phyloP scores from a whole-genome alignment of 2,329 filamentous ascomycete species.

The Metarhizium album region DNA sequence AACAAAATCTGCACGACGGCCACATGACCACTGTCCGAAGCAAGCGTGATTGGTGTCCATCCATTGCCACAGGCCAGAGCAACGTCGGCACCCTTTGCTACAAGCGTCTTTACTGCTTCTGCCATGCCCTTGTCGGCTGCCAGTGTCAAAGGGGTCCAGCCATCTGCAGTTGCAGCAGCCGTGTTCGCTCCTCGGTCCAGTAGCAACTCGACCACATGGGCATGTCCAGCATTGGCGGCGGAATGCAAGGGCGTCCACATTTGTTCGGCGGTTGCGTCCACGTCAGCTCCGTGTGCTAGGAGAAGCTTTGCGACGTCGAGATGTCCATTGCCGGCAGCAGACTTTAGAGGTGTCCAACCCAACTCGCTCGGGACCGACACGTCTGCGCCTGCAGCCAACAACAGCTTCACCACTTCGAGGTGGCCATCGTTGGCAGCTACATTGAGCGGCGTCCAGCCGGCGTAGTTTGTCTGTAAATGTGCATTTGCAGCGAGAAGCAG shows the following conservation, averaged over 20 bases:
- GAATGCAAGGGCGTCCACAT: slow-evolving; percentile 9
- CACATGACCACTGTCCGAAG: slow-evolving; percentile 2
- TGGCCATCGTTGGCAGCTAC: slow-evolving; percentile 8
- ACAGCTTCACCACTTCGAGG: slow-evolving; percentile 4
- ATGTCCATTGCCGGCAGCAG: slow-evolving; percentile 6
- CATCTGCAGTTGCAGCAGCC: slow-evolving; percentile 3
- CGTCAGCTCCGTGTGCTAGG: slow-evolving; percentile 7
- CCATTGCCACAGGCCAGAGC: slow-evolving; percentile 3
- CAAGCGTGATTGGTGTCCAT: slow-evolving; percentile 4
- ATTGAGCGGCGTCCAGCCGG: slow-evolving; percentile 9
- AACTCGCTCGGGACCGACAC: slow-evolving; percentile 4
- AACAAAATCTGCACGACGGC: slow-evolving; percentile 6
- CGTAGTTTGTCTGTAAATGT: slow-evolving; percentile 2
- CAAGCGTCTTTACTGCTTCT: slow-evolving; percentile 1
- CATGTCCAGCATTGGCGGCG: slow-evolving; percentile 8
- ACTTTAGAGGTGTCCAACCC: slow-evolving; percentile 9
- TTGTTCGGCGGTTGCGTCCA: slow-evolving; percentile 3
- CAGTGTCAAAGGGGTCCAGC: slow-evolving; percentile 8
- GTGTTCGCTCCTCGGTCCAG: slow-evolving; percentile 4
- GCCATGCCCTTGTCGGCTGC: slow-evolving; percentile 6
- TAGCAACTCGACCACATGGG: slow-evolving; percentile 3
- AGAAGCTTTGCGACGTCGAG: slow-evolving; percentile 4
- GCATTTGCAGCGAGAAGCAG: slow-evolving; percentile 4
- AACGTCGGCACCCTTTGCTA: slow-evolving; percentile 3
- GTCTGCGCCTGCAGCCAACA: slow-evolving; percentile 5